Conservation (phyloP, 192 early-diverging fungal species). For the Entomortierella chlamydospora region DNA sequence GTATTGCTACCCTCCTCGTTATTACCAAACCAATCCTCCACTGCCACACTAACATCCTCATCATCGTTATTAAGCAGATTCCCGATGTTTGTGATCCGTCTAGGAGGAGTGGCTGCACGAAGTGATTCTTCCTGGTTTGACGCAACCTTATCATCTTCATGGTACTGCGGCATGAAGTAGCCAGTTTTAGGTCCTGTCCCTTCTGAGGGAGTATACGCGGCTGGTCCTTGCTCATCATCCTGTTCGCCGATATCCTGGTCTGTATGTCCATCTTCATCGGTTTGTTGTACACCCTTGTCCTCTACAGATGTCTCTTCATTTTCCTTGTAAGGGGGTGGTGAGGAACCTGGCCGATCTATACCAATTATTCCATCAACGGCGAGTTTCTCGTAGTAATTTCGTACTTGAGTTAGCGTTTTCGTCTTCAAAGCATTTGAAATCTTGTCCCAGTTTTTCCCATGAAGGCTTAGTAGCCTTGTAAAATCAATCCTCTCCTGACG, state of each 20-base stretch:
- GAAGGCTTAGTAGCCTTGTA: slow-evolving; percentile 62
- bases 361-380: slow-evolving; percentile 23
- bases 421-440: slow-evolving; percentile 78
- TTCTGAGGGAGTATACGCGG: background rate
- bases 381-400: slow-evolving; percentile 76
- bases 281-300: background rate
- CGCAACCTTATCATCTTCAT: background rate
- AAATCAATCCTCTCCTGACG: slow-evolving; percentile 83
- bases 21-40: slow-evolving; percentile 49
- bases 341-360: background rate
- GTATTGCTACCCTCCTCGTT: slow-evolving; percentile 14
- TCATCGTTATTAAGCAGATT: slow-evolving; percentile 50
- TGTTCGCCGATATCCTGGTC: slow-evolving; percentile 5
- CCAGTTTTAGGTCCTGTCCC: slow-evolving; percentile 18
- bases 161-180: slow-evolving; percentile 21
- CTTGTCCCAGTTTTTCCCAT: slow-evolving; percentile 84
- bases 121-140: background rate
- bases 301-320: background rate
- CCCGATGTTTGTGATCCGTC: slow-evolving; percentile 50
- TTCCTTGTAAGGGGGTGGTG: slow-evolving; percentile 1
- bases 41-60: slow-evolving; percentile 46
- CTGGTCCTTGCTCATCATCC: background rate
- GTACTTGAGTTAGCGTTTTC: slow-evolving; percentile 86
- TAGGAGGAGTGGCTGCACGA: slow-evolving; percentile 20
- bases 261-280: background rate